Percentiles rank a stretch among this genome's conserved stretches.
These are phyloP conservation scores for Hortiboletus flavorubellus DNA, from an alignment of 768 basidiomycete genomes.

Conservation along the genomic window DNA sequence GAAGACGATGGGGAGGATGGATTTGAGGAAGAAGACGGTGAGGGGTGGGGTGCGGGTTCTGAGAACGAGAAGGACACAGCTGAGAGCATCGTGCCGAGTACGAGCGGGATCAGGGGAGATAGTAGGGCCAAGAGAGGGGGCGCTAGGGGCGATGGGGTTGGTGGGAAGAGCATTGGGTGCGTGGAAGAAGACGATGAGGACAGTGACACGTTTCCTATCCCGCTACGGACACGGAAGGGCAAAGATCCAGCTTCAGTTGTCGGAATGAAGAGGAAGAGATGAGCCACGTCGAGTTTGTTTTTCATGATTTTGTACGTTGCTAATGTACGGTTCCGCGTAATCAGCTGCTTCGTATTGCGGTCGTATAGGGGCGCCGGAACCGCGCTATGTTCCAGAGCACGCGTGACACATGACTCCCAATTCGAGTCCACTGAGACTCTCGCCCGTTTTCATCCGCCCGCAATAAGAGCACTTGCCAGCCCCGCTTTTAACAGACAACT, in stretches of 20 bases:
- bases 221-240: conserved; percentile 65
- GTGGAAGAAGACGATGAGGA: conserved; percentile 67
- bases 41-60: conserved; percentile 42
- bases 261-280: conserved; percentile 70
- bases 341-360: conserved; percentile 3
- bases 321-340: conserved; percentile 19
- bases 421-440: background rate
- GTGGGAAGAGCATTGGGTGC: conserved; percentile 18
- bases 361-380: background rate
- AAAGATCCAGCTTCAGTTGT: conserved; percentile 44
- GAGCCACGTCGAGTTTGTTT: conserved; percentile 21
- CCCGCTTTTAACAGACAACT: background rate
- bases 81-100: conserved; percentile 55
- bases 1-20: conserved; percentile 46
- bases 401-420: conserved; percentile 19
- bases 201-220: conserved; percentile 64
- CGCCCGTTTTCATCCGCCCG: conserved; percentile 21
- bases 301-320: conserved; percentile 5
- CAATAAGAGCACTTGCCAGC: background rate
- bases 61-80: conserved; percentile 48
- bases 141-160: conserved; percentile 1
- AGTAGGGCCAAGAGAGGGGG: conserved; percentile 9
- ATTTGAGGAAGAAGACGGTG: conserved; percentile 40
- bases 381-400: conserved; percentile 15
- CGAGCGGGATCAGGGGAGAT: conserved; percentile 56